Percentiles rank a stretch among this genome's conserved stretches.
Conservation (phyloP, 352 stramenopile species). For the Phytophthora pisi region DNA sequence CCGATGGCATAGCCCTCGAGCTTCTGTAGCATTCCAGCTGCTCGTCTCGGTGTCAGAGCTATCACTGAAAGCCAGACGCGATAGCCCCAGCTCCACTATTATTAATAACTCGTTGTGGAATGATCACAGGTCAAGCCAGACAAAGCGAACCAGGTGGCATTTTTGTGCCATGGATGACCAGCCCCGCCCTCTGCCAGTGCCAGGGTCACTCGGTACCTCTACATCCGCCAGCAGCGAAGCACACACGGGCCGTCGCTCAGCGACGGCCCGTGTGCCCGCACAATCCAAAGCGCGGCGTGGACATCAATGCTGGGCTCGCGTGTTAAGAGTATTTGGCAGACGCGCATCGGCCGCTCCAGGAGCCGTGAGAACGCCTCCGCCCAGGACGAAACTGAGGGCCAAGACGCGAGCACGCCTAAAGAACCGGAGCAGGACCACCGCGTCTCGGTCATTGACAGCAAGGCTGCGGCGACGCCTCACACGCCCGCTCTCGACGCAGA, state of each 20-base stretch:
- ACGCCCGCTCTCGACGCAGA: constrained; percentile 44
- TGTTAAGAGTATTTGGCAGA: constrained; percentile 75
- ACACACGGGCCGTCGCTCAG: constrained; percentile 1
- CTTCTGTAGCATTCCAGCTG: constrained; percentile 8
- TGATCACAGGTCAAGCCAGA: constrained; percentile 13
- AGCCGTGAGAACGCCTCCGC: constrained; percentile 19
- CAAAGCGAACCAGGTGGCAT: constrained; percentile 24
- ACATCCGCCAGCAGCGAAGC: constrained; percentile 17
- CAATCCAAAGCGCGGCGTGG: constrained; percentile 6
- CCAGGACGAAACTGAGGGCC: constrained; percentile 5
- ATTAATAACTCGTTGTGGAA: neutral
- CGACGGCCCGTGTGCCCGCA: constrained; percentile 1
- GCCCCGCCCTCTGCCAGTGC: constrained; percentile 15
- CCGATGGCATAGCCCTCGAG: constrained; percentile 6
- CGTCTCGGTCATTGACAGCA: constrained; percentile 10
- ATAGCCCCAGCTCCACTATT: neutral
- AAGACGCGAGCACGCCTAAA: constrained; percentile 4
- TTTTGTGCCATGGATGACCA: constrained; percentile 30
- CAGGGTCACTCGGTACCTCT: constrained; percentile 31
- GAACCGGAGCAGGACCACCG: constrained; percentile 16
- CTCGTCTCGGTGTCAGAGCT: constrained; percentile 3
- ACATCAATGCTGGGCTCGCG: constrained; percentile 22
- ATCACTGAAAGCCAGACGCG: constrained; percentile 1
- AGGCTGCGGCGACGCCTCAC: constrained; percentile 25
- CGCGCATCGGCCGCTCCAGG: constrained; percentile 47